These are phyloP conservation scores for Solanum virginianum DNA, from an alignment of 257 asterid species.

Conservation along the genomic window DNA sequence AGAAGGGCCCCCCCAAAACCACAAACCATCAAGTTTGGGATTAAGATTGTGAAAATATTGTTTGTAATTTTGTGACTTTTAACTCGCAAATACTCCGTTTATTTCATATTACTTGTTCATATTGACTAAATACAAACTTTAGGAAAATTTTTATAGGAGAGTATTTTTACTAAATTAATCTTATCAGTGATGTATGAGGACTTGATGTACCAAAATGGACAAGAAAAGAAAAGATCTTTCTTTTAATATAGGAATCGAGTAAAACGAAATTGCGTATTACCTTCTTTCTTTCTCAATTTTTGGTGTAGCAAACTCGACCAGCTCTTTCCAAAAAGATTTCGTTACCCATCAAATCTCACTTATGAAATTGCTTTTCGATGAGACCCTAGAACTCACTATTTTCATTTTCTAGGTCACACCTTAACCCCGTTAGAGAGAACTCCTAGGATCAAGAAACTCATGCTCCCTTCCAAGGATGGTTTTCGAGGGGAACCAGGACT, in stretches of 20 bases:
- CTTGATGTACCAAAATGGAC: too few relatives aligned
- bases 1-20: slow-evolving; percentile 14
- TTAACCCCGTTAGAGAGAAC: neutral
- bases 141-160: too few relatives aligned
- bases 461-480: neutral
- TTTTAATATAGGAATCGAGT: neutral
- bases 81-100: too few relatives aligned
- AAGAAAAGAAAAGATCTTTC: too few relatives aligned
- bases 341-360: neutral
- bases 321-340: neutral
- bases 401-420: neutral
- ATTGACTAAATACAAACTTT: too few relatives aligned
- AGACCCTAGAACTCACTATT: fast-evolving
- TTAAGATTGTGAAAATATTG: slow-evolving; percentile 23
- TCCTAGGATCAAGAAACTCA: neutral
- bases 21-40: slow-evolving; percentile 25
- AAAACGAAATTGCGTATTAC: neutral
- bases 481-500: neutral
- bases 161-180: too few relatives aligned
- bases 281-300: neutral
- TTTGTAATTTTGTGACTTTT: neutral
- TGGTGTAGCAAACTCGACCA: neutral
- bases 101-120: too few relatives aligned
- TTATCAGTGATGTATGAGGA: too few relatives aligned
- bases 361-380: neutral